Conservation (phyloP, 768 basidiomycete genomes). For the Mycena galopus region DNA sequence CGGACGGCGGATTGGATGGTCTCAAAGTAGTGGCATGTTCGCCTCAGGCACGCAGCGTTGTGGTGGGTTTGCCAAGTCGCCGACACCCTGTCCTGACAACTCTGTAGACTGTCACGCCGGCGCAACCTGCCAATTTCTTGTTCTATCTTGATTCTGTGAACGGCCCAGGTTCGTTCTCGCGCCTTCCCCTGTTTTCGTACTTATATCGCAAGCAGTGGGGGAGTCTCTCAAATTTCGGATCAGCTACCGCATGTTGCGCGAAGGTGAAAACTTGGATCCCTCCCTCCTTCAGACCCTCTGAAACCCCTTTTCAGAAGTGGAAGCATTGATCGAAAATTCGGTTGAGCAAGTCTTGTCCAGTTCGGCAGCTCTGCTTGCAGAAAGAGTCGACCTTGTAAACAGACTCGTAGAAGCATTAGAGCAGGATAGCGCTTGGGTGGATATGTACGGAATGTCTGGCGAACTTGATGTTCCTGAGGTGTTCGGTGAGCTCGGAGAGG, state of each 20-base stretch:
- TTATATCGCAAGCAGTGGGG: slow-evolving; percentile 58
- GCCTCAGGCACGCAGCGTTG: slow-evolving; percentile 58
- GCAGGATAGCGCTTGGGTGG: slow-evolving; percentile 74
- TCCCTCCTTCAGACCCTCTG: neutral
- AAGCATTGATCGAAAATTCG: slow-evolving; percentile 66
- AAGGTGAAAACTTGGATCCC: slow-evolving; percentile 64
- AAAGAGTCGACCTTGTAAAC: slow-evolving; percentile 60
- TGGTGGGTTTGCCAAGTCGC: slow-evolving; percentile 53
- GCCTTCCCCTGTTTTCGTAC: neutral
- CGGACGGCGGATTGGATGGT: slow-evolving; percentile 57
- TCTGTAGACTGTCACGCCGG: slow-evolving; percentile 79
- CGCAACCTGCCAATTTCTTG: slow-evolving; percentile 81
- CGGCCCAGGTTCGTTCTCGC: slow-evolving; percentile 66
- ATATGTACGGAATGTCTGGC: slow-evolving; percentile 77
- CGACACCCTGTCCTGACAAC: slow-evolving; percentile 17
- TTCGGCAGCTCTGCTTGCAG: slow-evolving; percentile 46
- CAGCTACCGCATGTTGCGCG: slow-evolving; percentile 82
- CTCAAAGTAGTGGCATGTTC: slow-evolving; percentile 66
- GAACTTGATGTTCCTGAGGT: slow-evolving; percentile 70
- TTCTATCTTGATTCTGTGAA: slow-evolving; percentile 79
- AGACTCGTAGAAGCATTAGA: slow-evolving; percentile 72
- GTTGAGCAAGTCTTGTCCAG: slow-evolving; percentile 59
- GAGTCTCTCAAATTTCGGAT: slow-evolving; percentile 76
- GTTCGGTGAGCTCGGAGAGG: slow-evolving; percentile 46
- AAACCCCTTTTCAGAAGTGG: slow-evolving; percentile 67